Conservation (phyloP, 2,329 filamentous ascomycete genomes). For the Ophiocordyceps sinensis region DNA sequence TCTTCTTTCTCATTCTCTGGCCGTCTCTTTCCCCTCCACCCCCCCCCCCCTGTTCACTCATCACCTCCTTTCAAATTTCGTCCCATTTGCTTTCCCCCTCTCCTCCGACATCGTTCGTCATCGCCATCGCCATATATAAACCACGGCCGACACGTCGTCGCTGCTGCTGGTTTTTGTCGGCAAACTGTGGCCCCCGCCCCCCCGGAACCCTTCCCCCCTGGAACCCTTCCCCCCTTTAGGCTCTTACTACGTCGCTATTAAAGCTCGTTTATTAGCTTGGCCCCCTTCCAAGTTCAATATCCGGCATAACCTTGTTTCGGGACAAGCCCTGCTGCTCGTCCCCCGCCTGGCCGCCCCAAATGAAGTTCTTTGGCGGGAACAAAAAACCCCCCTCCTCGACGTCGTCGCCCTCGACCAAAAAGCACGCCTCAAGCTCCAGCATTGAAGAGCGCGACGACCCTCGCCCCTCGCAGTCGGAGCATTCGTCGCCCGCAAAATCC, state of each 20-base stretch:
- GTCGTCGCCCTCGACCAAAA: slow-evolving; percentile 18
- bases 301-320: slow-evolving; percentile 26
- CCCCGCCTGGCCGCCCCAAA: slow-evolving; percentile 16
- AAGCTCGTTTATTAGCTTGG: slow-evolving; percentile 14
- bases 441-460: slow-evolving; percentile 22
- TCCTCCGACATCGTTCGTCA: too few species aligned
- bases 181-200: neutral
- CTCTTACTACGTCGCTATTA: neutral
- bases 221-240: slow-evolving; percentile 3
- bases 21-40: neutral
- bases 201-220: too few species aligned
- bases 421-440: slow-evolving; percentile 20
- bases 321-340: slow-evolving; percentile 13
- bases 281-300: slow-evolving; percentile 12
- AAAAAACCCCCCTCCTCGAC: slow-evolving; percentile 22
- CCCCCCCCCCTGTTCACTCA: neutral
- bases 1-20: neutral
- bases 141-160: neutral
- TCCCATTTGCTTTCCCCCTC: too few species aligned
- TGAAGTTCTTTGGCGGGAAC: slow-evolving; percentile 36
- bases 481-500: slow-evolving; percentile 22
- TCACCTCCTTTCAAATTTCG: neutral
- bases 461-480: slow-evolving; percentile 21
- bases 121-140: too few species aligned
- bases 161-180: neutral